A percentile compares a stretch with the other conserved stretches of the same genome.
Evolutionary conservation across 176 grass and related monocot genomes (phyloP).

Genomic region (Avena eriantha): DNA sequence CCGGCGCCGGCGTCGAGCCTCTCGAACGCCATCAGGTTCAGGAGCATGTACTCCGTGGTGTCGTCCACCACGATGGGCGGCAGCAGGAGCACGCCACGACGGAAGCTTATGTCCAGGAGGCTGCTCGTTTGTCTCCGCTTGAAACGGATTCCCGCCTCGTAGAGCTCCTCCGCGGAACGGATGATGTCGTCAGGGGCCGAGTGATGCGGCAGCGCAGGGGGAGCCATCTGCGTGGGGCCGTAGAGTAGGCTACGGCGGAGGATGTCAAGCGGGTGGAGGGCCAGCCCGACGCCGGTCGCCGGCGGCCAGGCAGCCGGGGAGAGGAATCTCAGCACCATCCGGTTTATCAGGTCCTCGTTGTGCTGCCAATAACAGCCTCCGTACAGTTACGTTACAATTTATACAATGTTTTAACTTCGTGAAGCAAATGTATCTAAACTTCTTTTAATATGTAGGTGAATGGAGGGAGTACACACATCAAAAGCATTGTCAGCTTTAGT

Average conservation of each 20-base stretch:
- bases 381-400: background rate
- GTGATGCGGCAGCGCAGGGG: background rate
- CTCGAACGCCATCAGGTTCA: constrained; percentile 91
- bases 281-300: constrained; percentile 31
- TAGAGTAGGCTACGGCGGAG: constrained; percentile 61
- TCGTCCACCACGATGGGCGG: constrained; percentile 75
- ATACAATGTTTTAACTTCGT: no score
- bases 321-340: constrained; percentile 58
- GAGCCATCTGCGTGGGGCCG: background rate
- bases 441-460: no score
- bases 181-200: constrained; percentile 50
- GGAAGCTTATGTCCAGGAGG: constrained; percentile 72
- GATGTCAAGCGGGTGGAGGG: constrained; percentile 77
- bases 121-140: constrained; percentile 48
- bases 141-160: constrained; percentile 80
- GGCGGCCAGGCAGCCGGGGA: constrained; percentile 16
- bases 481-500: no score
- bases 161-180: constrained; percentile 72
- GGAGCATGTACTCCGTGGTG: constrained; percentile 75
- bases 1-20: constrained; percentile 75
- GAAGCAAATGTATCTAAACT: no score
- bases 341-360: constrained; percentile 68
- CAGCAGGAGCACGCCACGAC: constrained; percentile 48
- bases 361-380: constrained; percentile 11
- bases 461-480: no score